These are phyloP conservation scores for Chrysanthemum makinoi DNA, from an alignment of 129 eudicot species.

Conservation along the genomic window DNA sequence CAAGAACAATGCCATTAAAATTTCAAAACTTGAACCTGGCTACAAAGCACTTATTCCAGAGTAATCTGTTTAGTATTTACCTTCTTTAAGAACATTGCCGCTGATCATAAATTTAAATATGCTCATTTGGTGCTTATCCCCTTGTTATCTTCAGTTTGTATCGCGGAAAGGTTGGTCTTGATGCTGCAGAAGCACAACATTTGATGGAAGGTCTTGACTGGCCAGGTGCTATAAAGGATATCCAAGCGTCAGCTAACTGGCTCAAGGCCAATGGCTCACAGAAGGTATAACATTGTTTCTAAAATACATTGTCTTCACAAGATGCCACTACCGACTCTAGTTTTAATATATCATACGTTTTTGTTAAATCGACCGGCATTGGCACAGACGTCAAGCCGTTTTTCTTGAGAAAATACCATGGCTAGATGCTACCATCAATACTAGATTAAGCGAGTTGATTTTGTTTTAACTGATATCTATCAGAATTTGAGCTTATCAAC, in stretches of 20 bases:
- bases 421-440: too few species aligned
- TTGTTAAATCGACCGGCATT: too few species aligned
- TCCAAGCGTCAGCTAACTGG: constrained; percentile 92
- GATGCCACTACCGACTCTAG: background rate
- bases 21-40: constrained; percentile 67
- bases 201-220: constrained; percentile 95
- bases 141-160: constrained; percentile 54
- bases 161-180: constrained; percentile 91
- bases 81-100: constrained; percentile 9
- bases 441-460: background rate
- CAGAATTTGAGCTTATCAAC: background rate
- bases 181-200: constrained; percentile 95
- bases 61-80: constrained; percentile 36
- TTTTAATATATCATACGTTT: too few species aligned
- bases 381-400: too few species aligned
- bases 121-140: background rate
- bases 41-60: constrained; percentile 85
- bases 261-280: constrained; percentile 92
- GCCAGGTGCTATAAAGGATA: constrained; percentile 94
- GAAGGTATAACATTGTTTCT: constrained; percentile 44
- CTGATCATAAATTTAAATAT: background rate
- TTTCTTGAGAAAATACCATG: too few species aligned
- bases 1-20: constrained; percentile 78
- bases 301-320: background rate
- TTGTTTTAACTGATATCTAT: background rate